Percentiles rank a stretch among this genome's conserved stretches.
Evolutionary conservation across 2,329 filamentous ascomycete species (phyloP).

Genomic region (Daldinia sp.): DNA sequence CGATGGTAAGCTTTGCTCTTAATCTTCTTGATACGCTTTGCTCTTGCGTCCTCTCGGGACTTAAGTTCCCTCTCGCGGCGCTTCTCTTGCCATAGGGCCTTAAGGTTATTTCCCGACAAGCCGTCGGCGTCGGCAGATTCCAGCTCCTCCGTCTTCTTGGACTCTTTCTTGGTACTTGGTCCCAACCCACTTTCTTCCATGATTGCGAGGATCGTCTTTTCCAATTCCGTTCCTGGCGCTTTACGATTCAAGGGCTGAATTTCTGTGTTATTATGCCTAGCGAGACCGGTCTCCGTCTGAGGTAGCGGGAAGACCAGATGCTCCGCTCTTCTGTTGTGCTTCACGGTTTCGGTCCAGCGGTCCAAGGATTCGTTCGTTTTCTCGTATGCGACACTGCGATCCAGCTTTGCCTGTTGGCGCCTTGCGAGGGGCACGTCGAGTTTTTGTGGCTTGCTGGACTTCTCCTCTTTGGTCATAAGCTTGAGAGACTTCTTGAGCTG

Average conservation of each 20-base stretch:
- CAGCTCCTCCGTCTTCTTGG: slow-evolving; percentile 68
- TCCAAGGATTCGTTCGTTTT: slow-evolving; percentile 92
- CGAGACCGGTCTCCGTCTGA: slow-evolving; percentile 69
- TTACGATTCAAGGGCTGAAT: slow-evolving; percentile 70
- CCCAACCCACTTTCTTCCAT: slow-evolving; percentile 86
- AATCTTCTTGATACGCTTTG: slow-evolving; percentile 97
- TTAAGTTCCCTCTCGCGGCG: slow-evolving; percentile 83
- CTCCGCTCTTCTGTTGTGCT: slow-evolving; percentile 89
- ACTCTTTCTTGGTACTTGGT: slow-evolving; percentile 61
- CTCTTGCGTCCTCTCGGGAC: slow-evolving; percentile 86
- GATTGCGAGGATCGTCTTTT: slow-evolving; percentile 85
- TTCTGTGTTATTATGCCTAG: slow-evolving; percentile 67
- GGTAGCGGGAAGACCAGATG: slow-evolving; percentile 88
- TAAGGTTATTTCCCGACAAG: slow-evolving; percentile 75
- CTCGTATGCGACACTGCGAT: slow-evolving; percentile 83
- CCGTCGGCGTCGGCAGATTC: slow-evolving; percentile 76
- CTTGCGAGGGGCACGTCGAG: slow-evolving; percentile 84
- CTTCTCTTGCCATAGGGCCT: slow-evolving; percentile 75
- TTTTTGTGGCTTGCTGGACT: slow-evolving; percentile 68
- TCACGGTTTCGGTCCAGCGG: slow-evolving; percentile 94
- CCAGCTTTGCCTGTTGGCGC: slow-evolving; percentile 84
- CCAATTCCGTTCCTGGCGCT: slow-evolving; percentile 80
- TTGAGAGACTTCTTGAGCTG: slow-evolving; percentile 82
- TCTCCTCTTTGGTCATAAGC: slow-evolving; percentile 71
- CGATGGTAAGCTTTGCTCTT: slow-evolving; percentile 96